Base-by-base conservation (phyloP, 225 moss, liverwort and hornwort genomes). In the Climacium dendroides region DNA sequence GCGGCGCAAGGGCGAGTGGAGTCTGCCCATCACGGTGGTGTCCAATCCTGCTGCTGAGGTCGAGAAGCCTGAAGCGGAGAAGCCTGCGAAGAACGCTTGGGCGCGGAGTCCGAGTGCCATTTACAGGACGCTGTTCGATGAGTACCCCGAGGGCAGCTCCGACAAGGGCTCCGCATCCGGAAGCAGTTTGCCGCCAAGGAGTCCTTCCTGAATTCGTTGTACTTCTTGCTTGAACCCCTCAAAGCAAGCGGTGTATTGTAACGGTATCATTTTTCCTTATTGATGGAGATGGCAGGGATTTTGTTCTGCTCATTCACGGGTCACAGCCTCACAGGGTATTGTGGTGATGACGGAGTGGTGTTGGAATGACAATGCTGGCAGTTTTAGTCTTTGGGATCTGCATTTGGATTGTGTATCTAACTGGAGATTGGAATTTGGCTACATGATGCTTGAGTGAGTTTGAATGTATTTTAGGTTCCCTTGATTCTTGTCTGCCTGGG, bases 1-100 rank as follows among this genome's bases (percentile, higher is more conserved):
- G 87, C 95, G 97, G 72, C 94, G 95, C 83, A 94, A 93, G 91
- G 97, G 96, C 41, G 96, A 99, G 43, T 99, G 99, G 99, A 95
- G 94, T 32, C 92, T 99, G 88, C 99, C 99, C 20, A 94, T 99
- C 60, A 91, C 91, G 81, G 99, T 99, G 74, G 94, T 96, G 59
- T 89, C 98, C 18, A 94, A 13, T 19, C 65, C 95, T 76, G 96
- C 96, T 11, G 89, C 78, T 11, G 87, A 81, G 81, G 76, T 62
- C 18, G 60, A 23, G 39, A 52, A 47, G 52, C 59, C 89, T 5
- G 92, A 91, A 85, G 86, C 90, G n/a, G 90, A 88, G 39, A 90
- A 89, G 65, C 80, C 88, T 37, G 88, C 84, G 32, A 83, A 81
- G 82, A 92, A 94, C 78, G 69, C 91, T 19, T 94, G 94, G 94